Percentiles rank a stretch among this genome's conserved stretches.
phyloP scores from a whole-genome alignment of 2,329 filamentous ascomycete species.

The Fusarium compactum region DNA sequence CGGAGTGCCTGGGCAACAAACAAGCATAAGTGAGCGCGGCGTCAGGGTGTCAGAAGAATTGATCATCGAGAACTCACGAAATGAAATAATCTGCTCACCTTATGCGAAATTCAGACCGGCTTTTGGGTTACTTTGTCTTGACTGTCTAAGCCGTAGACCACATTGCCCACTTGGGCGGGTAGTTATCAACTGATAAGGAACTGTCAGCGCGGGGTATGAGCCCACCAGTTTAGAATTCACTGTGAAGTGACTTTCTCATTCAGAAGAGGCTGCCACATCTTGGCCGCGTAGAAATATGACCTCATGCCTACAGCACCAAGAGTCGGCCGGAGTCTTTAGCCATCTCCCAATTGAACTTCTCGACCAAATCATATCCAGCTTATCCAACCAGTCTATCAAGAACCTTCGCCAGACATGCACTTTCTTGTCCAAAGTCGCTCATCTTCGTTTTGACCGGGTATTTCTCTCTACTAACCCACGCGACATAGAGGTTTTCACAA shows the following conservation, averaged over 20 bases:
- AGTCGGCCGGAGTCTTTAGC: rapidly evolving
- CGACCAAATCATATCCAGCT: neutral
- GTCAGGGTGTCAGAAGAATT: no score
- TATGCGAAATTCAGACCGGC: no score
- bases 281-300: neutral
- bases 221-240: neutral
- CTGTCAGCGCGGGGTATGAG: neutral
- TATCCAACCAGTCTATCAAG: constrained; percentile 18
- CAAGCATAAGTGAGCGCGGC: no score
- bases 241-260: neutral
- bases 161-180: no score
- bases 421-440: neutral
- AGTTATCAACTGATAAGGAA: neutral
- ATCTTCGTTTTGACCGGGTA: neutral
- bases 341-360: neutral
- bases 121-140: no score
- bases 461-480: constrained; percentile 38
- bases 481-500: constrained; percentile 34
- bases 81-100: no score
- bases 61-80: no score
- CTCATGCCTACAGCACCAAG: rapidly evolving
- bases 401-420: constrained; percentile 15
- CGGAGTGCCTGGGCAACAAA: no score
- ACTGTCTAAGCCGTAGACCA: no score
- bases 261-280: neutral